Base-by-base conservation (phyloP, 768 basidiomycete species). In the Tylopilus intermedius region DNA sequence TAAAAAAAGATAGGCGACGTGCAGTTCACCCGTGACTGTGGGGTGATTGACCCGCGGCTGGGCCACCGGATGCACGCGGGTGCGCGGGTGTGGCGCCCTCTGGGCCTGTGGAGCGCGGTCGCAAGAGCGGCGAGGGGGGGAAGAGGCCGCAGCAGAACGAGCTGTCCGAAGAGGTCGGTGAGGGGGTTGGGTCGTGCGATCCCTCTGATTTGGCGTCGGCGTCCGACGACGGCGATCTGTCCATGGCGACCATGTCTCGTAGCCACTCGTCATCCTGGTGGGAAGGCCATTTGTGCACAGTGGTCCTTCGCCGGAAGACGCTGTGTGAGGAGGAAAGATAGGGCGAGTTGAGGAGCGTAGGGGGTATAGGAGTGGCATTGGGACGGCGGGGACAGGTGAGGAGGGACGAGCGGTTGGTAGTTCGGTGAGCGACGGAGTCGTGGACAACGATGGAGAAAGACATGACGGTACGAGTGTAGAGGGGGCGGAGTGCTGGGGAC, bases 251-350 rank as follows among this genome's bases (percentile, higher is more conserved):
- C 58, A 82, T 84, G 71, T 85, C 83, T 66, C 79, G 75, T 49
- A 85, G 70, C 83, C 83, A 85, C 56, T 71, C 71, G 58, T 84
- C 78, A 54, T 82, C 79, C 59, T 73, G 75, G 45, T 76, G 72
- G 45, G 73, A 77, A 15, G 80, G 79, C 9, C 69, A 60, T 37
- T 59, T 71, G 14, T 71, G 68, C 9, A 69, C 27, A 3, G 64
- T 49, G 2, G 67, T 51, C 27, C 72, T 64, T 52, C 71, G 73
- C 50, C 70, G 72, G 57, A 83, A 83, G 27, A 77, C 63, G 65
- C 77, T 79, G 38, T 71, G 53, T 6, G 79, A 76, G 0, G 79
- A 77, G 18, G 69, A 74, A 18, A 84, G 78, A 61, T 79, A 72
- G 10, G 79, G 81, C 0, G 81, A 84, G 29, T 77, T 66, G 26